Percentiles rank a stretch among this genome's conserved stretches.
phyloP scores from a whole-genome alignment of 169 alveolate genomes.

The Babesia bigemina region DNA sequence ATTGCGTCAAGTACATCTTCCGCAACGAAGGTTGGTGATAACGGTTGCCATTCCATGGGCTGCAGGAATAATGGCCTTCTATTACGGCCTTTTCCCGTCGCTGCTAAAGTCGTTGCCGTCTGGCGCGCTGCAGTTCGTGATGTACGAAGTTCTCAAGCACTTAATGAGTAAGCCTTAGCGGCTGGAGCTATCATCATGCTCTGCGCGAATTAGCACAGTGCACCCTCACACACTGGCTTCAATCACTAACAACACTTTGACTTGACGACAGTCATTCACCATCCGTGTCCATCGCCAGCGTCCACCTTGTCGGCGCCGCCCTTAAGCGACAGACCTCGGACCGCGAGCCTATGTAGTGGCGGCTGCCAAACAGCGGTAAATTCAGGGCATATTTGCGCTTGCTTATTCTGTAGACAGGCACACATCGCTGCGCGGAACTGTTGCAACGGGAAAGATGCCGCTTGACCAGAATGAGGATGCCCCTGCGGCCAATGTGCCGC shows the following conservation, averaged over 20 bases:
- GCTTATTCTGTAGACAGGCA: too few species aligned
- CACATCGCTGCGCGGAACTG: too few species aligned
- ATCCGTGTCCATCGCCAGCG: not conserved
- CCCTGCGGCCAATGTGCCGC: conserved; percentile 37
- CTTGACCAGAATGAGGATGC: conserved; percentile 33
- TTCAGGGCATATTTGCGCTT: too few species aligned
- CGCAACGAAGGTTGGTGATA: conserved; percentile 68
- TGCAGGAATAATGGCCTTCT: conserved; percentile 77
- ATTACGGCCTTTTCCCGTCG: conserved; percentile 84
- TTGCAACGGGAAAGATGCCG: conserved; percentile 36
- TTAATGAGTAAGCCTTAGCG: conserved; percentile 42
- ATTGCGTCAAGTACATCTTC: conserved; percentile 74
- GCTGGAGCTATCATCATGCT: not conserved
- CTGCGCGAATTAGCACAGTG: not conserved
- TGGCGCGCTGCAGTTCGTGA: conserved; percentile 85
- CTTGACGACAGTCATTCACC: not conserved
- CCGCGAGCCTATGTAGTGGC: too few species aligned
- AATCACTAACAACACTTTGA: not conserved
- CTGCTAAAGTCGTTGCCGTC: conserved; percentile 83
- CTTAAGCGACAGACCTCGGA: too few species aligned
- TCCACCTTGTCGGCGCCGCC: too few species aligned
- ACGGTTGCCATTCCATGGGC: not conserved
- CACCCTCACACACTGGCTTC: not conserved
- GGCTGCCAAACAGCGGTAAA: too few species aligned
- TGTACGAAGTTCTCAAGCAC: conserved; percentile 81